Percentiles rank a stretch among this genome's conserved stretches.
Evolutionary conservation across 352 stramenopile genomes (phyloP).

Genomic region (Phytophthora megakarya): DNA sequence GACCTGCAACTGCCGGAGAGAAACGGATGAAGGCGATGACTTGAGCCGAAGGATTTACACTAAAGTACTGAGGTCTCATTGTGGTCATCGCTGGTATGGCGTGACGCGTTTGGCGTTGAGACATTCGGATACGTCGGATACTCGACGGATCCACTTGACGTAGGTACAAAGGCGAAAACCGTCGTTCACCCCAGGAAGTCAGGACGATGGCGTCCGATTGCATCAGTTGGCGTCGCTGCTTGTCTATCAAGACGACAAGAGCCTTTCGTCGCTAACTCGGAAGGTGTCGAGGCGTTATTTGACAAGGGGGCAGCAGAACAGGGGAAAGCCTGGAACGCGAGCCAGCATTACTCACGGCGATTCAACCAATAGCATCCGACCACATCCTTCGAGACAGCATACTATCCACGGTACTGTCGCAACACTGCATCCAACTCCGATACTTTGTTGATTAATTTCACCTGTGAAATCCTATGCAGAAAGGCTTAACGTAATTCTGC

Average conservation of each 20-base stretch:
- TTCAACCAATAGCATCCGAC: constrained; percentile 17
- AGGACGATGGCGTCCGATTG: constrained; percentile 9
- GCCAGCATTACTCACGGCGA: constrained; percentile 22
- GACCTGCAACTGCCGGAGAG: neutral
- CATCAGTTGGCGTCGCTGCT: constrained; percentile 16
- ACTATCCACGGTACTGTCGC: neutral
- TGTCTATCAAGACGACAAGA: constrained; percentile 10
- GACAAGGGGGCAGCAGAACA: constrained; percentile 23
- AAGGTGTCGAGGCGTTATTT: constrained; percentile 9
- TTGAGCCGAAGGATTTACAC: neutral
- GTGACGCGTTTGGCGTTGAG: constrained; percentile 11
- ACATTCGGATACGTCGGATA: constrained; percentile 5
- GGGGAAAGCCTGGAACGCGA: constrained; percentile 18
- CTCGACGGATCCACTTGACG: no score
- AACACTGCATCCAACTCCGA: neutral
- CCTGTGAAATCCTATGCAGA: neutral
- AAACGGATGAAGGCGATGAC: constrained; percentile 1
- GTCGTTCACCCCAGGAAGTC: no score
- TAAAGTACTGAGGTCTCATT: neutral
- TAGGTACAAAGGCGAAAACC: no score
- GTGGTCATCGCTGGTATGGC: neutral
- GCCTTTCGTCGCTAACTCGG: constrained; percentile 23
- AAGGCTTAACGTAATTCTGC: neutral
- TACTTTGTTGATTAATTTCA: neutral
- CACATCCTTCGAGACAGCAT: constrained; percentile 4